Evolutionary conservation across 495 filamentous ascomycete genomes (phyloP).

Genomic region (Aspergillus conjunctus): DNA sequence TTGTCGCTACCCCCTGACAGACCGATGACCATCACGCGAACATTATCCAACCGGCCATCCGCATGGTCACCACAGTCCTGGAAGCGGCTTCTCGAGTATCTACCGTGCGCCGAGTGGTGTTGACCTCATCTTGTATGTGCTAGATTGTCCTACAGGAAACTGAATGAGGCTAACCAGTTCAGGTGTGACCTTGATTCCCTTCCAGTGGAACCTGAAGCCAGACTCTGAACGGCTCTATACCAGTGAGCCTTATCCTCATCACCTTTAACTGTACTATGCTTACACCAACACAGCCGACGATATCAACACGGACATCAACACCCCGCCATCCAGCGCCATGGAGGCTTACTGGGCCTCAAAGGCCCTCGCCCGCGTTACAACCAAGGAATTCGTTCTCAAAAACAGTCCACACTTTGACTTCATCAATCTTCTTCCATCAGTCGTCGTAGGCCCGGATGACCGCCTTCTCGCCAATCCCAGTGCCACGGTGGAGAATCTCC

Average conservation of each 20-base stretch:
- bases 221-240: conserved; percentile 25
- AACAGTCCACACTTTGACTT: conserved; percentile 28
- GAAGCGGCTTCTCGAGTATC: conserved; percentile 38
- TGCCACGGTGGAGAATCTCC: conserved; percentile 15
- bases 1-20: conserved; percentile 10
- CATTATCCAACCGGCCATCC: conserved; percentile 43
- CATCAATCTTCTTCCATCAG: conserved; percentile 25
- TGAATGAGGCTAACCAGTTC: no score
- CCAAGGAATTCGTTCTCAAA: conserved; percentile 24
- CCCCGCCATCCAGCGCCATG: conserved; percentile 23
- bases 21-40: conserved; percentile 19
- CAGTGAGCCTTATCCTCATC: conserved; percentile 10
- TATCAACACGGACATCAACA: conserved; percentile 16
- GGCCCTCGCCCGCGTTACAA: conserved; percentile 32
- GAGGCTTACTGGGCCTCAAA: conserved; percentile 36
- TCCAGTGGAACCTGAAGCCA: conserved; percentile 28
- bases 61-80: conserved; percentile 44
- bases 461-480: conserved; percentile 15
- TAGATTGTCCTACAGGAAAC: not conserved
- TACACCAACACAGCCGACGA: conserved; percentile 17
- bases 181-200: conserved; percentile 29
- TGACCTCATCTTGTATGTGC: conserved; percentile 44
- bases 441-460: conserved; percentile 28
- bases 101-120: conserved; percentile 46
- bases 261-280: no score